These are phyloP conservation scores for Populus simonii DNA, from an alignment of 345 rosid species.

Conservation along the genomic window DNA sequence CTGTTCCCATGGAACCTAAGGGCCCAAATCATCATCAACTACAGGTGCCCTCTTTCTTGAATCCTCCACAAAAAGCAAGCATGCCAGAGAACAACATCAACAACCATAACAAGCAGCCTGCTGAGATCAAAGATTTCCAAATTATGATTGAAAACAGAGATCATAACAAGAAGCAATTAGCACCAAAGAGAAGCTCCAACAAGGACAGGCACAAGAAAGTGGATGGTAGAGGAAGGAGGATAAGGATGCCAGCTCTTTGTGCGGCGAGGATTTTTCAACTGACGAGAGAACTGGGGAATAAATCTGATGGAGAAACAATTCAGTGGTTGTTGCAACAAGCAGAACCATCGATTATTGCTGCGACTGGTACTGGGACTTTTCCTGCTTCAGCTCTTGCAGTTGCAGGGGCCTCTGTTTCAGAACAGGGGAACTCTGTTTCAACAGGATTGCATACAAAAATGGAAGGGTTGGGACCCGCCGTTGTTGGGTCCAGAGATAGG, in stretches of 20 bases:
- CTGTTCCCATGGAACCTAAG: conserved; percentile 21
- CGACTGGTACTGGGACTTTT: conserved; percentile 84
- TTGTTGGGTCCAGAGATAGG: conserved; percentile 50
- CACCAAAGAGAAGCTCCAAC: conserved; percentile 81
- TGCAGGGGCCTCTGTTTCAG: conserved; percentile 52
- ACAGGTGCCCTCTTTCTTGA: conserved; percentile 52
- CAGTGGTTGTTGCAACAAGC: conserved; percentile 95
- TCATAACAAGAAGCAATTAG: conserved; percentile 48
- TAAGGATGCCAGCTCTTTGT: conserved; percentile 95
- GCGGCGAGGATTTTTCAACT: conserved; percentile 94
- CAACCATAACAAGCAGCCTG: conserved; percentile 28
- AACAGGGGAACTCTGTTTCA: conserved; percentile 33
- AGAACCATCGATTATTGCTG: conserved; percentile 86
- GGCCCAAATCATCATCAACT: conserved; percentile 15
- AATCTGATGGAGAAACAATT: conserved; percentile 95
- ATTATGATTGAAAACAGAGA: conserved; percentile 60
- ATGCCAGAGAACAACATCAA: conserved; percentile 25
- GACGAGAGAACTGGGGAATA: conserved; percentile 93
- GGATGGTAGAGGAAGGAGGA: conserved; percentile 91
- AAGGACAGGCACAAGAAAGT: conserved; percentile 95
- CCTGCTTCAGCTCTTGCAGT: conserved; percentile 87
- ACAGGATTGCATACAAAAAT: conserved; percentile 68
- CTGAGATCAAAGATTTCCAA: conserved; percentile 73
- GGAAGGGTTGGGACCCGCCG: conserved; percentile 37
- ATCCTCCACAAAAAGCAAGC: conserved; percentile 30